Base-by-base conservation (phyloP, 2,329 filamentous ascomycete genomes). In the Neocucurbitaria cava region DNA sequence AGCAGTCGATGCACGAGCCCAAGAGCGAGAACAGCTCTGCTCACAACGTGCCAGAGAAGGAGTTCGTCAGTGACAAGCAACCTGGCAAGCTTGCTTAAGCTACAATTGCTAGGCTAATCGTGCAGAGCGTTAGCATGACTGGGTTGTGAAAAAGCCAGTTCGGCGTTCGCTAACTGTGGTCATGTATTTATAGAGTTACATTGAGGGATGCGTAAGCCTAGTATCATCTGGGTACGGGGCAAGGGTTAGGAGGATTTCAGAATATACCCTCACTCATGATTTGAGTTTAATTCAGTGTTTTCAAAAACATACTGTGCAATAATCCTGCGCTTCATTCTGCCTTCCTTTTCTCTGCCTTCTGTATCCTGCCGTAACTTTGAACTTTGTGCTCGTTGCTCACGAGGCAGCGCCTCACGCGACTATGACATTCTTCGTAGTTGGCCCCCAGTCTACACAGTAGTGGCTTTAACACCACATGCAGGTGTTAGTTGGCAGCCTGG, bases 1-100 rank as follows among this genome's bases (percentile, higher is more conserved):
- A 54, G 3, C 56, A 54, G 35, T 42, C 50, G 11, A 35, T 42
- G 9, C 5, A 26, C n/a, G 69, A 66, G 38, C 56, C 61, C 42
- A 62, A 56, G 51, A 71, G 65, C 24, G 71, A 66, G 48, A 60
- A 59, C 31, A 70, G 66, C 49, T 70, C 66, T 3, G 62, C 58
- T 20, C 54, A 64, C 48, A 57, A 59, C 30, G 49, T 33, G 15
- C 56, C 50, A 11, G 58, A 65, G 33, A 71, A 71, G 56, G 65
- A 70, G 48, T 62, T 59, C 24, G 54, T 66, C 13, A 44, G 59
- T 8, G 63, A 69, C 17, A 68, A 72, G 59, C 59, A 61, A 21
- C 43, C 59, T 8, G 53, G 59, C 28, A 64, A 64, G 41, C 24
- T 63, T 40, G 61, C 62, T 43, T 71, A 56, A 43, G 43, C 44